Evolutionary conservation across 2,329 filamentous ascomycete species (phyloP).

Genomic region (Pseudodiploospora longispora): DNA sequence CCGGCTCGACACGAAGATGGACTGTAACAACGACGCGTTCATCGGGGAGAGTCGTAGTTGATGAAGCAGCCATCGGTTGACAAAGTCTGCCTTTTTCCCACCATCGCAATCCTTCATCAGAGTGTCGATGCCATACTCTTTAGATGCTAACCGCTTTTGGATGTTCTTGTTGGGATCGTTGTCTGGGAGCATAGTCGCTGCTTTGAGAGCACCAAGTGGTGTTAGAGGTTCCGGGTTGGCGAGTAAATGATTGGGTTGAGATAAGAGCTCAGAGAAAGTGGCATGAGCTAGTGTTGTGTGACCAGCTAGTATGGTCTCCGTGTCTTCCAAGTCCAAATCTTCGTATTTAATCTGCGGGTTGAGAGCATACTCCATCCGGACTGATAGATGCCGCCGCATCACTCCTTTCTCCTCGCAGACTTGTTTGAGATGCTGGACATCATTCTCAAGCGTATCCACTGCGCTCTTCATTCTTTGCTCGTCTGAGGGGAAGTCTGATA

Average conservation of each 20-base stretch:
- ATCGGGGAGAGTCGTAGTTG: slow-evolving; percentile 39
- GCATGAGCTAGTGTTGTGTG: slow-evolving; percentile 27
- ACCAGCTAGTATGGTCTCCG: slow-evolving; percentile 14
- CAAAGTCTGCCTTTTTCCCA: slow-evolving; percentile 35
- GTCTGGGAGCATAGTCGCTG: slow-evolving; percentile 28
- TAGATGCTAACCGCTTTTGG: slow-evolving; percentile 33
- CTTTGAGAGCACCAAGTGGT: slow-evolving; percentile 31
- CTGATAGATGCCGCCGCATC: slow-evolving; percentile 34
- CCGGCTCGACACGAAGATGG: slow-evolving; percentile 19
- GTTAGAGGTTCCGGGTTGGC: slow-evolving; percentile 29
- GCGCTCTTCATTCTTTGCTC: slow-evolving; percentile 24
- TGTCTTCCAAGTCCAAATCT: slow-evolving; percentile 33
- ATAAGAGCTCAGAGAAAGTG: slow-evolving; percentile 38
- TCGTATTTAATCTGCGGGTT: slow-evolving; percentile 29
- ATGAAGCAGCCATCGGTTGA: slow-evolving; percentile 45
- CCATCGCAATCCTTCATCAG: slow-evolving; percentile 29
- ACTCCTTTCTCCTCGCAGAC: slow-evolving; percentile 33
- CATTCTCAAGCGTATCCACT: slow-evolving; percentile 24
- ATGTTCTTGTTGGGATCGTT: slow-evolving; percentile 24
- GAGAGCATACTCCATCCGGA: slow-evolving; percentile 31
- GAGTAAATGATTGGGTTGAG: slow-evolving; percentile 39
- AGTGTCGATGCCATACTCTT: slow-evolving; percentile 40
- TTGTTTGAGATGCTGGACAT: slow-evolving; percentile 26
- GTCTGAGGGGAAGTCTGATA: slow-evolving; percentile 33
- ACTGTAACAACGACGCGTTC: slow-evolving; percentile 35